These are phyloP conservation scores for Ploettnerulaceae sp. DNA, from an alignment of 2,329 filamentous ascomycete species.

Conservation along the genomic window DNA sequence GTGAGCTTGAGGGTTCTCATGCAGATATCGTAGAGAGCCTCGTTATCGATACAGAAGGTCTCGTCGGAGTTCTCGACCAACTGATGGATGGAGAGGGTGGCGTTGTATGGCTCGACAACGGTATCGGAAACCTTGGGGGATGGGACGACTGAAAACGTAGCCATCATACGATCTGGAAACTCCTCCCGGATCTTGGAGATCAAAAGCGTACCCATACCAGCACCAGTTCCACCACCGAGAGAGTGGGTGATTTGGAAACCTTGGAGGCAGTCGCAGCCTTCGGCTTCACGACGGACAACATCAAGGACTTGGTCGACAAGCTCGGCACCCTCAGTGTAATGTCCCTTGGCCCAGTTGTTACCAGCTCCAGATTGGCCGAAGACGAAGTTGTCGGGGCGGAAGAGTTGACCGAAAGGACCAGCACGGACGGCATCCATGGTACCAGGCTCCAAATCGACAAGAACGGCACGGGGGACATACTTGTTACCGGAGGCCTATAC, in stretches of 20 bases:
- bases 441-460: slow-evolving; percentile 98
- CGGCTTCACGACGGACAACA: slow-evolving; percentile 96
- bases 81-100: slow-evolving; percentile 97
- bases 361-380: slow-evolving; percentile 99
- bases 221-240: slow-evolving; percentile 99
- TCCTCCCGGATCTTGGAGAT: slow-evolving; percentile 99
- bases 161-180: slow-evolving; percentile 99
- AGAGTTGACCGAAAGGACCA: slow-evolving; percentile 96
- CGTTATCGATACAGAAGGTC: slow-evolving; percentile 99
- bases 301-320: slow-evolving; percentile 97
- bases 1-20: slow-evolving; percentile 99
- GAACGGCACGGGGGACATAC: slow-evolving; percentile 97
- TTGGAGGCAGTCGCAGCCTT: slow-evolving; percentile 98
- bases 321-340: slow-evolving; percentile 99
- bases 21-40: slow-evolving; percentile 99
- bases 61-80: slow-evolving; percentile 99
- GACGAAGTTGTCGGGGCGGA: slow-evolving; percentile 99
- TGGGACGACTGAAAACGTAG: slow-evolving; percentile 97
- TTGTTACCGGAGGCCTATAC: slow-evolving; percentile 89
- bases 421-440: slow-evolving; percentile 99
- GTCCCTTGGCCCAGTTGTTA: slow-evolving; percentile 99
- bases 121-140: slow-evolving; percentile 99
- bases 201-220: slow-evolving; percentile 98
- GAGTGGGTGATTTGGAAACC: slow-evolving; percentile 99
- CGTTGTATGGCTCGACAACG: slow-evolving; percentile 99